Base-by-base conservation (phyloP, 1,284 basidiomycete genomes). In the Ceratobasidium sp. region DNA sequence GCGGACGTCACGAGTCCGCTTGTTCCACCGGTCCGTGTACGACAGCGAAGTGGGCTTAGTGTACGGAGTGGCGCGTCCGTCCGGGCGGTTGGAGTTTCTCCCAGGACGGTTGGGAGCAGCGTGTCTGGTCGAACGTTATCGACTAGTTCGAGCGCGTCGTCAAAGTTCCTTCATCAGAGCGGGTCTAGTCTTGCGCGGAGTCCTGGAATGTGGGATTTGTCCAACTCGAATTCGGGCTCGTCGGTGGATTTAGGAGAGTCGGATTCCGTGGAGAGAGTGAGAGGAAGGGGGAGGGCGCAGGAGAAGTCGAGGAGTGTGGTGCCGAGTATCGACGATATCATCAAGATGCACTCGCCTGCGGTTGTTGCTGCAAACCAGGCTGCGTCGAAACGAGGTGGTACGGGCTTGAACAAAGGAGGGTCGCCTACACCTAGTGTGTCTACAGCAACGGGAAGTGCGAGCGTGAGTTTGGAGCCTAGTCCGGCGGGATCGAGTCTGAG, bases 301-400 rank as follows among this genome's bases (percentile, higher is more conserved):
- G 18, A 26, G 9, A 54, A 59, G 57, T 14, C 43, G 57, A 83
- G 80, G 77, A 78, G 80, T 38, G 78, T 89, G 64, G 87, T 88
- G 11, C 92, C 92, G 58, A 92, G 91, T 21, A 94, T 94, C 78
- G 91, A 89, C 54, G 92, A 94, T 71, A 94, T 94, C 75, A 94
- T 94, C 74, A 88, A 90, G 54, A 86, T 85, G 32, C 88, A 94
- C 80, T 87, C 89, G 3, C 89, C 89, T 35, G 83, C 83, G 32
- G 83, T 87, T 73, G 83, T 83, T 62, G 86, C 69, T 18, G 69
- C 57, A 18, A 71, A 46, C 46, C 43, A 86, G 77, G 84, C 64
- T 83, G 84, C 66, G 79, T 83, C 18, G 83, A 71, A 74, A 28
- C 14, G 50, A 8, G 35, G 35, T 11, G 35, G 4, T 38, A 11